A percentile compares a stretch with the other conserved stretches of the same genome.
Conservation (phyloP, 1,284 basidiomycete species). For the Leccinum glutinopallens region DNA sequence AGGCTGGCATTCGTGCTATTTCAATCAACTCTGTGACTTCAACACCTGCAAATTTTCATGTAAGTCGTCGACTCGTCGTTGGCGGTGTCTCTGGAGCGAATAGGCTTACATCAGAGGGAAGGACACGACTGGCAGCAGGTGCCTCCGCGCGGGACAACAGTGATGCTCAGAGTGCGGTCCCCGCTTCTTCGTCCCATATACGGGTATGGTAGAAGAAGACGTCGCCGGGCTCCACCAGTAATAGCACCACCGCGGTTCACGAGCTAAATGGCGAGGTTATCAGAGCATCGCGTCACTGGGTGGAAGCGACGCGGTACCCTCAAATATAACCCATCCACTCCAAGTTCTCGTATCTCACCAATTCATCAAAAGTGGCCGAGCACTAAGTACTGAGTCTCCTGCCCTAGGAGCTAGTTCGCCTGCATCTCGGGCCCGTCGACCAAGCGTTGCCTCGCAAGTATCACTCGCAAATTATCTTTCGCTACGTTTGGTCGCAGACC, state of each 20-base stretch:
- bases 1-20: neutral
- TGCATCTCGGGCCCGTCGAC: slow-evolving; percentile 22
- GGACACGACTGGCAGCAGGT: slow-evolving; percentile 1
- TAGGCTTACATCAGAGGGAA: slow-evolving; percentile 8
- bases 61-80: neutral
- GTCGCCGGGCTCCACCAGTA: slow-evolving; percentile 14
- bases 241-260: slow-evolving; percentile 13
- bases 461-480: slow-evolving; percentile 36
- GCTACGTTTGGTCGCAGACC: slow-evolving; percentile 23
- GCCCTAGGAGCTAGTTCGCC: slow-evolving; percentile 17
- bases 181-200: slow-evolving; percentile 22
- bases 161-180: slow-evolving; percentile 12
- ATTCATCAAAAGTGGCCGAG: slow-evolving; percentile 28
- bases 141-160: slow-evolving; percentile 5
- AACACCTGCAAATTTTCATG: neutral
- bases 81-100: neutral
- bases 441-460: slow-evolving; percentile 26
- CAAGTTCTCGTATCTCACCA: slow-evolving; percentile 24
- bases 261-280: slow-evolving; percentile 14
- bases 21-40: neutral
- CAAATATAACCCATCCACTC: slow-evolving; percentile 23
- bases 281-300: slow-evolving; percentile 11
- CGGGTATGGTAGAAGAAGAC: slow-evolving; percentile 38
- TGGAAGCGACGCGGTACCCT: slow-evolving; percentile 16
- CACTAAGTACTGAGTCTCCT: slow-evolving; percentile 26